Conservation (phyloP, 352 stramenopile genomes). For the Phytophthora chlamydospora region DNA sequence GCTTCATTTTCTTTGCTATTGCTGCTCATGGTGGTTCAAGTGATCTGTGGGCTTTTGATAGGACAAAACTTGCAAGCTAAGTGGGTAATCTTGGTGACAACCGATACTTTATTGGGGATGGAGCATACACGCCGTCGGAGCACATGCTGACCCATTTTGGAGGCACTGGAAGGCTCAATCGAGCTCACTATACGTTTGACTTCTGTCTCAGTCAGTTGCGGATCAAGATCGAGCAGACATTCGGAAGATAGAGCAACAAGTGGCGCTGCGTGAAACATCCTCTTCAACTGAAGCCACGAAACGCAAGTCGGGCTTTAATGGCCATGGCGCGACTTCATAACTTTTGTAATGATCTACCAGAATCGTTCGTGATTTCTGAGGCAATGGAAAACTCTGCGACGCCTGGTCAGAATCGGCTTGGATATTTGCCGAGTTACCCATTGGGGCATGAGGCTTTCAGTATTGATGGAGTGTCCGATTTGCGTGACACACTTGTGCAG, state of each 20-base stretch:
- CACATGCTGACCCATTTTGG: neutral
- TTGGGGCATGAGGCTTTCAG: too few species aligned
- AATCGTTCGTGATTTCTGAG: neutral
- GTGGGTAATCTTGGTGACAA: neutral
- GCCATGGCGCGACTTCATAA: conserved; percentile 1
- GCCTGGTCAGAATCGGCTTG: too few species aligned
- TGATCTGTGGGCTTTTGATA: neutral
- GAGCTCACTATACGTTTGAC: neutral
- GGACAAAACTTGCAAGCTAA: neutral
- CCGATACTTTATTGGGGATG: conserved; percentile 3
- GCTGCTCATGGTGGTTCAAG: neutral
- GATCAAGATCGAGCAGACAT: conserved; percentile 98
- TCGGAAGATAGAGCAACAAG: conserved; percentile 3
- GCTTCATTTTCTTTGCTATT: conserved; percentile 1
- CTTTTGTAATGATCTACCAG: neutral
- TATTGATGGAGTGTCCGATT: too few species aligned
- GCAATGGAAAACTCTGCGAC: neutral
- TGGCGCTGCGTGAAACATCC: conserved; percentile 1
- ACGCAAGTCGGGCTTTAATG: conserved; percentile 1
- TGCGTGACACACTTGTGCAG: too few species aligned
- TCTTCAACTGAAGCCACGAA: neutral
- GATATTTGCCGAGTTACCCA: too few species aligned
- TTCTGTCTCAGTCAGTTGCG: conserved; percentile 54
- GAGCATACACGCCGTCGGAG: neutral
- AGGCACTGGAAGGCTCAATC: neutral